These are phyloP conservation scores for Plasmodium malariae DNA, from an alignment of 169 alveolate species.

Conservation along the genomic window DNA sequence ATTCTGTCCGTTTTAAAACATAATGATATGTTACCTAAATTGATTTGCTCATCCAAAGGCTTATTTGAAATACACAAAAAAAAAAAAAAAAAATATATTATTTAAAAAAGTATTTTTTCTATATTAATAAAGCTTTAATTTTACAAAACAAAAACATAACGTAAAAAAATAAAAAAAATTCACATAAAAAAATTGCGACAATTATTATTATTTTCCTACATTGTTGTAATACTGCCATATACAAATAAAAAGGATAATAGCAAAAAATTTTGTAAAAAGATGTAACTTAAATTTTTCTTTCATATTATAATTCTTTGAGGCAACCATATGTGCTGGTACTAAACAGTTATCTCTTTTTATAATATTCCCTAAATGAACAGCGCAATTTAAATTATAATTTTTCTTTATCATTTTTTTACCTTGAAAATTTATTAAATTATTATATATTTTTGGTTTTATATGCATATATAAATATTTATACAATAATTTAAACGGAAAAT, in stretches of 20 bases:
- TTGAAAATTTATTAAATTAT: too few relatives aligned
- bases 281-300: neutral
- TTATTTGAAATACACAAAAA: neutral
- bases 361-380: too few relatives aligned
- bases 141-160: neutral
- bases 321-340: neutral
- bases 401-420: too few relatives aligned
- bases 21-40: neutral
- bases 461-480: too few relatives aligned
- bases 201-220: neutral
- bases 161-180: too few relatives aligned
- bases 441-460: too few relatives aligned
- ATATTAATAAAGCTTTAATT: too few relatives aligned
- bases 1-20: neutral
- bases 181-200: neutral
- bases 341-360: neutral
- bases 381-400: too few relatives aligned
- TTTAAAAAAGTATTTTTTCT: neutral
- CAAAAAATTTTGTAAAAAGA: neutral
- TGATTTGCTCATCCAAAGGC: neutral
- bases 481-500: too few relatives aligned
- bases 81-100: too few relatives aligned
- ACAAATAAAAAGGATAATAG: neutral
- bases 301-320: neutral
- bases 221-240: neutral